phyloP scores from a whole-genome alignment of 257 asterid species.

The Coffea eugenioides region DNA sequence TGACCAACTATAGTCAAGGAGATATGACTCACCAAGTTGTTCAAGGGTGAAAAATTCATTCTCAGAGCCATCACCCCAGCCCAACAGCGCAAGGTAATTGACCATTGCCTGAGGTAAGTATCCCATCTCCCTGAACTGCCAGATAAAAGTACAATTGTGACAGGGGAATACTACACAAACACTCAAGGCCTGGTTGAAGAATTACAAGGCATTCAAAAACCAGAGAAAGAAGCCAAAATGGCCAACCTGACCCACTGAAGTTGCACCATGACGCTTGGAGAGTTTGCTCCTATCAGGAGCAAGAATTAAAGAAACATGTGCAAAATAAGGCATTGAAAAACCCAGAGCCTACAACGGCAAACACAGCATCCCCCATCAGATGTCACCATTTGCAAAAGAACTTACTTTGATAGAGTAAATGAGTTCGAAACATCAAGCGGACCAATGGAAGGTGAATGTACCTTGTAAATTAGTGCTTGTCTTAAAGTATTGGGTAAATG shows the following conservation, averaged over 20 bases:
- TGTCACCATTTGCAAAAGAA: conserved; percentile 23
- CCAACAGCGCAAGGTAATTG: conserved; percentile 89
- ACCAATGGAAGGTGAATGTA: conserved; percentile 20
- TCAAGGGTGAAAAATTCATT: conserved; percentile 87
- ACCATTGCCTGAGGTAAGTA: conserved; percentile 82
- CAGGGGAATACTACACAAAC: not conserved
- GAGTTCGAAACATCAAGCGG: not conserved
- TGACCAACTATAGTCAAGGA: conserved; percentile 16
- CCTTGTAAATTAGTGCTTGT: conserved; percentile 93
- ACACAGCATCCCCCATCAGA: conserved; percentile 25
- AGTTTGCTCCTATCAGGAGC: conserved; percentile 97
- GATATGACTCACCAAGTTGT: conserved; percentile 64
- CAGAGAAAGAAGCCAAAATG: not conserved
- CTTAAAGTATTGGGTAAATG: conserved; percentile 96
- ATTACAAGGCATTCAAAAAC: not conserved
- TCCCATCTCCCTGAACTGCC: conserved; percentile 94
- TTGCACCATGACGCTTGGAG: conserved; percentile 97
- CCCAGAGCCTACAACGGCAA: conserved; percentile 67
- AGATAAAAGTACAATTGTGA: conserved; percentile 22
- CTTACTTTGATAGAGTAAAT: conserved; percentile 4
- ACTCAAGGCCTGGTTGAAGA: conserved; percentile 2
- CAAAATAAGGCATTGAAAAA: conserved; percentile 82
- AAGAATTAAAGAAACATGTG: conserved; percentile 92
- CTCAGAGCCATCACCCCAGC: conserved; percentile 99
- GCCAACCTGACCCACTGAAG: conserved; percentile 95